A percentile compares a stretch with the other conserved stretches of the same genome.
phyloP scores from a whole-genome alignment of 805 yeast species.

The Suhomyces sp. region DNA sequence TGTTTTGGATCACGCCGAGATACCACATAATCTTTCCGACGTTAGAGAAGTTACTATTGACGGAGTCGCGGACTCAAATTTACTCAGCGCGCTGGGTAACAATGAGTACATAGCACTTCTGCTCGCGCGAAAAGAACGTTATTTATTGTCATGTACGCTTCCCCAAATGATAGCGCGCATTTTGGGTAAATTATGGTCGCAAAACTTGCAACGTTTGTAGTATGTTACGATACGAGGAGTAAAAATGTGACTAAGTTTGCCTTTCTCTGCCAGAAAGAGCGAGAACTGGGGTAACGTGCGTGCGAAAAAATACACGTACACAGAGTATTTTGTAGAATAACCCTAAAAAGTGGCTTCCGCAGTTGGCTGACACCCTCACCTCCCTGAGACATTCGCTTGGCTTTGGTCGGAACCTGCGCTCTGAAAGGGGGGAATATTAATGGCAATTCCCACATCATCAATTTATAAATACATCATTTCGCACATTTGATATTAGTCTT shows the following conservation, averaged over 20 bases:
- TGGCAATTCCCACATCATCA: neutral
- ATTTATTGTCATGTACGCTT: neutral
- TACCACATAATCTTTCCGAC: neutral
- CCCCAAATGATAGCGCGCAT: constrained; percentile 1
- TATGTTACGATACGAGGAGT: neutral
- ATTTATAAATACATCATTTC: constrained; percentile 7
- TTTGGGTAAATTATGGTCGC: neutral
- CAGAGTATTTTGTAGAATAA: neutral
- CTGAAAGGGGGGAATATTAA: neutral
- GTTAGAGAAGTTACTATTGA: neutral
- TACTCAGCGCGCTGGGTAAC: neutral
- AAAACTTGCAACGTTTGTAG: neutral
- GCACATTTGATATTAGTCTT: constrained; percentile 5
- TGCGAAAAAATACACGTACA: neutral
- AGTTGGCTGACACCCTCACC: neutral
- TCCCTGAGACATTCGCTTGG: constrained; percentile 1
- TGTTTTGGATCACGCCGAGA: neutral
- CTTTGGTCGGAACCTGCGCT: neutral
- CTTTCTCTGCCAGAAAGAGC: neutral
- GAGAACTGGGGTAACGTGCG: neutral
- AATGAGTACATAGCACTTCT: neutral
- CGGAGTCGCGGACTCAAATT: neutral
- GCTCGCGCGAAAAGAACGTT: neutral
- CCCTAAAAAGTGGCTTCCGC: constrained; percentile 1
- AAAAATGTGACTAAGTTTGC: neutral